Conservation (phyloP, 2,329 filamentous ascomycete species). For the Cladobotryum protrusum region DNA sequence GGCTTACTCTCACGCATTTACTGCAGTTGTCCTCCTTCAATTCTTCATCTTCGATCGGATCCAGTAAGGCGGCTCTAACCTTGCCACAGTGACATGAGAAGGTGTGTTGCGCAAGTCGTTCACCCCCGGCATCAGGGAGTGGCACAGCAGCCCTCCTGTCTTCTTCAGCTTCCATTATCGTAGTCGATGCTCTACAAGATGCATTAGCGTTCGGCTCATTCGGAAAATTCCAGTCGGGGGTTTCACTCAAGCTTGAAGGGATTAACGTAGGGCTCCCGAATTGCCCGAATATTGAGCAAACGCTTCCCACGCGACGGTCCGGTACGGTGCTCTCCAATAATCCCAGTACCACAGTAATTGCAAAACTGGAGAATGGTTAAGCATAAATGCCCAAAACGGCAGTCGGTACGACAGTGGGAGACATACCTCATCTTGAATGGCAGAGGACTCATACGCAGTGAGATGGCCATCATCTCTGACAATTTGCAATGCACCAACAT, state of each 20-base stretch:
- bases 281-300: slow-evolving; percentile 20
- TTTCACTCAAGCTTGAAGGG: slow-evolving; percentile 19
- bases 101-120: slow-evolving; percentile 11
- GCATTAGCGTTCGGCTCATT: not conserved
- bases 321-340: slow-evolving; percentile 18
- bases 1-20: slow-evolving; percentile 23
- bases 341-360: slow-evolving; percentile 19
- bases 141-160: no score
- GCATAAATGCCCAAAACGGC: not conserved
- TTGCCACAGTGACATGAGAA: slow-evolving; percentile 24
- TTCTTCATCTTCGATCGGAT: slow-evolving; percentile 32
- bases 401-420: not conserved
- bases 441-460: slow-evolving; percentile 3
- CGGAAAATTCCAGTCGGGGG: not conserved
- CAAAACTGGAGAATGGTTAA: slow-evolving; percentile 21
- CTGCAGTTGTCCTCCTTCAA: slow-evolving; percentile 35
- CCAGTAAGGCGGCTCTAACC: slow-evolving; percentile 16
- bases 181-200: not conserved
- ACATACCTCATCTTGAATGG: slow-evolving; percentile 14
- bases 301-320: slow-evolving; percentile 17
- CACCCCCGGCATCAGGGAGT: not conserved
- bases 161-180: not conserved
- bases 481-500: slow-evolving; percentile 8
- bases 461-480: slow-evolving; percentile 11
- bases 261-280: slow-evolving; percentile 17